Percentiles rank a stretch among this genome's conserved stretches.
Evolutionary conservation across 371 early-diverging fungal genomes (phyloP).

Genomic region (Dentiscutata heterogama): DNA sequence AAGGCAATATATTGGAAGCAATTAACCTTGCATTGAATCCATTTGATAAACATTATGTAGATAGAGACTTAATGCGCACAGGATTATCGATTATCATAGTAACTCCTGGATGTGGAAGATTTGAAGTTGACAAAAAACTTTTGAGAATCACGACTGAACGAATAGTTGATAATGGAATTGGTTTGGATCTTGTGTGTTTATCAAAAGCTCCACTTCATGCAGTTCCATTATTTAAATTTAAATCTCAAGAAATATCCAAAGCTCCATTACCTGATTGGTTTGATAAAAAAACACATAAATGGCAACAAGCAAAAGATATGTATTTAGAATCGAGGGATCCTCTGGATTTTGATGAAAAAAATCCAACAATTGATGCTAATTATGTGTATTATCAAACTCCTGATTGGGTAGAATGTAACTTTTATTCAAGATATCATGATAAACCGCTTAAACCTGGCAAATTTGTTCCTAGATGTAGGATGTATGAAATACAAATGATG

Average conservation of each 20-base stretch:
- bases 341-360: conserved; percentile 61
- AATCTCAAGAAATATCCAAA: conserved; percentile 63
- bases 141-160: conserved; percentile 93
- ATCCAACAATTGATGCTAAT: conserved; percentile 51
- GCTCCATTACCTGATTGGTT: conserved; percentile 51
- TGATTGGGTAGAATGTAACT: conserved; percentile 94
- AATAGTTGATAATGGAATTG: conserved; percentile 94
- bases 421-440: conserved; percentile 74
- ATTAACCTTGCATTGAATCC: conserved; percentile 95
- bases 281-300: conserved; percentile 39
- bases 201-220: conserved; percentile 89
- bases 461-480: conserved; percentile 78
- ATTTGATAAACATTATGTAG: conserved; percentile 92
- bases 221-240: conserved; percentile 89
- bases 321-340: conserved; percentile 65
- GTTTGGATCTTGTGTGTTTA: conserved; percentile 93
- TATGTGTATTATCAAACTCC: conserved; percentile 82
- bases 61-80: conserved; percentile 92
- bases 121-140: conserved; percentile 85
- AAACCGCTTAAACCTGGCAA: conserved; percentile 63
- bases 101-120: conserved; percentile 90
- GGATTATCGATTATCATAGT: conserved; percentile 93
- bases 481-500: conserved; percentile 89
- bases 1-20: conserved; percentile 96
- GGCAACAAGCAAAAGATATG: conserved; percentile 50